Percentiles rank a stretch among this genome's conserved stretches.
Conservation (phyloP, 805 yeast genomes). For the Starmerella scarabaei region DNA sequence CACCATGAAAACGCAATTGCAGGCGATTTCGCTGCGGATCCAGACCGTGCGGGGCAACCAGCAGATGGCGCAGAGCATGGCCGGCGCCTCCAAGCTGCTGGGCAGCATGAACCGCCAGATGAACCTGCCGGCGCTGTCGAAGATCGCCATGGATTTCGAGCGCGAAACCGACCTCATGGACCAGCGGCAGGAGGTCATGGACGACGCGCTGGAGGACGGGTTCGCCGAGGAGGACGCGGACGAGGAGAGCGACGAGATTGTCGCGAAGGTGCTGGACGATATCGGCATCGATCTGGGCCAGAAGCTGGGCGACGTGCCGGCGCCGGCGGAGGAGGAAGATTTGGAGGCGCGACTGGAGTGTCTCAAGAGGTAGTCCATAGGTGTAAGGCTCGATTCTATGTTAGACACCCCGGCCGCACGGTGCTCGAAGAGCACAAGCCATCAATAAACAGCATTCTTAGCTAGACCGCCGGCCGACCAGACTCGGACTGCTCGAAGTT, state of each 20-base stretch:
- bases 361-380: slow-evolving; percentile 47
- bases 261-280: slow-evolving; percentile 84
- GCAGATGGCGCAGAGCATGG: slow-evolving; percentile 91
- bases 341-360: slow-evolving; percentile 79
- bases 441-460: no score
- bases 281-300: slow-evolving; percentile 74
- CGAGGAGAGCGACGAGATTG: slow-evolving; percentile 74
- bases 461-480: no score
- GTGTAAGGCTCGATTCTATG: background rate
- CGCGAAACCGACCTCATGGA: slow-evolving; percentile 93
- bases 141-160: slow-evolving; percentile 91
- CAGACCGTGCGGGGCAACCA: slow-evolving; percentile 88
- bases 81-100: slow-evolving; percentile 76
- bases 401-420: no score
- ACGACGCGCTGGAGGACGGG: slow-evolving; percentile 92
- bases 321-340: slow-evolving; percentile 41
- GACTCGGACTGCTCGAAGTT: no score
- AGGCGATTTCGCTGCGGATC: slow-evolving; percentile 81
- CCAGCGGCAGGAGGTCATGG: slow-evolving; percentile 97
- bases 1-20: slow-evolving; percentile 86
- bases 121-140: slow-evolving; percentile 80
- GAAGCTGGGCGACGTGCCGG: slow-evolving; percentile 37
- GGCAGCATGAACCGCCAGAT: slow-evolving; percentile 78
- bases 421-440: no score
- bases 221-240: slow-evolving; percentile 84